Conservation (phyloP, 2,329 filamentous ascomycete genomes). For the Aspergillus candidus region DNA sequence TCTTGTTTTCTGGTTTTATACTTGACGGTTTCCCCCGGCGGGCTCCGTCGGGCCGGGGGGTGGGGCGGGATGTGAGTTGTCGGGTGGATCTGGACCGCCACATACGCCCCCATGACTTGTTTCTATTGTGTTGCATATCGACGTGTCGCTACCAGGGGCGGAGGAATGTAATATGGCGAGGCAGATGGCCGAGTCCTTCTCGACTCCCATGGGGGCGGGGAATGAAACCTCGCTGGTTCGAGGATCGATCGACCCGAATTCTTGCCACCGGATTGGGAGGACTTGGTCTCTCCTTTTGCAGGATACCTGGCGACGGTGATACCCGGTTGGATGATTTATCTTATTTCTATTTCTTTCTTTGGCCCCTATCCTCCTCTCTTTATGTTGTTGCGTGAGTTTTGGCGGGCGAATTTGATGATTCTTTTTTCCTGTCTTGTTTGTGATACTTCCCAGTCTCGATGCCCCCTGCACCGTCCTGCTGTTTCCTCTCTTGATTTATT, state of each 20-base stretch:
- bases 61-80: no score
- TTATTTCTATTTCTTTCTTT: not conserved
- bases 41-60: no score
- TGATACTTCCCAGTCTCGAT: not conserved
- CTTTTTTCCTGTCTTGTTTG: not conserved
- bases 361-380: not conserved
- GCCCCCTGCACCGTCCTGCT: not conserved
- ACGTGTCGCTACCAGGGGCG: no score
- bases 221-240: conserved; percentile 16
- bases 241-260: conserved; percentile 4
- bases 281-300: conserved; percentile 6
- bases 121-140: no score
- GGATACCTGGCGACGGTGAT: conserved; percentile 10
- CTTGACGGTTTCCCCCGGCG: no score
- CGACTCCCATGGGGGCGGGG: conserved; percentile 4
- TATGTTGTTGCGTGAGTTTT: conserved; percentile 9
- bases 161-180: conserved; percentile 5
- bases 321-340: conserved; percentile 13
- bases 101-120: no score
- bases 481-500: not conserved
- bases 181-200: not conserved
- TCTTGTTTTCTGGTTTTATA: no score
- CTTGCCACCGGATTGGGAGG: conserved; percentile 4
- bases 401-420: conserved; percentile 1
- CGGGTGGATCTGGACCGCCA: no score